Evolutionary conservation across 2,329 filamentous ascomycete genomes (phyloP).

Genomic region (Pleomassaria siparia): DNA sequence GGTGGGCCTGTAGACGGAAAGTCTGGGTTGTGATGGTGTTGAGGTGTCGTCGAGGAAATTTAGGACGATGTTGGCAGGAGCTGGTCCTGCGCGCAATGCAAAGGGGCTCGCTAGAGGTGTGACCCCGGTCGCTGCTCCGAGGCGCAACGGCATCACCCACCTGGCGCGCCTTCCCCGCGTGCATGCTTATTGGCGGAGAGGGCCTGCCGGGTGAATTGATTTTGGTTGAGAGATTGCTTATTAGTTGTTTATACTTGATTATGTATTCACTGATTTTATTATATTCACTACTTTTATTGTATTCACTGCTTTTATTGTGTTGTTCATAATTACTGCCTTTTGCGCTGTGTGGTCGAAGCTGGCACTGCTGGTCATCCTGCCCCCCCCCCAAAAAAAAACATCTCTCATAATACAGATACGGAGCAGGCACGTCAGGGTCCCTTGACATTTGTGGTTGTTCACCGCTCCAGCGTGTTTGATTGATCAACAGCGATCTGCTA

Average conservation of each 20-base stretch:
- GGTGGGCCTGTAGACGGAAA: constrained; percentile 16
- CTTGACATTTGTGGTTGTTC: neutral
- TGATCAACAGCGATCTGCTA: too few species aligned
- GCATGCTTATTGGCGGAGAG: too few species aligned
- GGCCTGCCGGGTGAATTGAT: too few species aligned
- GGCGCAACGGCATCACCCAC: constrained; percentile 32
- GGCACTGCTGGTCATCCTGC: too few species aligned
- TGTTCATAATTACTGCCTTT: too few species aligned
- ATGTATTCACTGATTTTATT: too few species aligned
- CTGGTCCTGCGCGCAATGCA: constrained; percentile 40
- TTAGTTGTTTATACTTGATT: too few species aligned
- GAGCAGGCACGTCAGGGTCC: constrained; percentile 9
- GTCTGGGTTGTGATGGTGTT: constrained; percentile 28
- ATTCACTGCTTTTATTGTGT: too few species aligned
- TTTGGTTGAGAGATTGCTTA: too few species aligned
- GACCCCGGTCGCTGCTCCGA: constrained; percentile 34
- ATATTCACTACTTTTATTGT: too few species aligned
- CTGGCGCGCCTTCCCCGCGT: constrained; percentile 19
- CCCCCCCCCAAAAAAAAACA: constrained; percentile 3
- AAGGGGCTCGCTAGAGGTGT: constrained; percentile 40
- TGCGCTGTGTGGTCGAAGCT: too few species aligned
- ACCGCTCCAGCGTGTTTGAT: neutral
- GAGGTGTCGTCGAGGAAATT: constrained; percentile 43
- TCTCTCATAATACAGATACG: too few species aligned
- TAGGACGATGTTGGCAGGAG: constrained; percentile 38